Evolutionary conservation across 345 rosid species (phyloP).

Genomic region (Jatropha curcas): DNA sequence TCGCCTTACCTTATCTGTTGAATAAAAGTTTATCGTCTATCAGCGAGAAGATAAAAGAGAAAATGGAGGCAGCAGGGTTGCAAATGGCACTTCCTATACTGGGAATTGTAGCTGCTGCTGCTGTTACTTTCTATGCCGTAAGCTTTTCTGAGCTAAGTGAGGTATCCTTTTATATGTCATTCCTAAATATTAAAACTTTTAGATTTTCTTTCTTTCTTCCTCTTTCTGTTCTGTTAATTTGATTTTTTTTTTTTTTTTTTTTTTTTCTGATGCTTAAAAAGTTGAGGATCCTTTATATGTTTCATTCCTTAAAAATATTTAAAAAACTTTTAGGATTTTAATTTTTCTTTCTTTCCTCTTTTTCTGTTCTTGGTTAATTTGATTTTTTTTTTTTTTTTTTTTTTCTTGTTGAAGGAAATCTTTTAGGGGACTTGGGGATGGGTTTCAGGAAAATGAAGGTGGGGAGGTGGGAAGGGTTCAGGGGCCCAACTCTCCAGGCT

Average conservation of each 20-base stretch:
- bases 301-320: no score
- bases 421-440: slow-evolving; percentile 52
- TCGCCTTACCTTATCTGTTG: no score
- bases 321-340: no score
- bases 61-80: slow-evolving; percentile 59
- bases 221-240: no score
- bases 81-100: slow-evolving; percentile 63
- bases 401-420: slow-evolving; percentile 43
- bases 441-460: slow-evolving; percentile 36
- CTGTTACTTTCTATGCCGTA: slow-evolving; percentile 62
- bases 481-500: slow-evolving; percentile 38
- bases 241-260: no score
- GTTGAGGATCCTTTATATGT: no score
- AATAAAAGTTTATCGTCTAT: no score
- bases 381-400: not conserved
- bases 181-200: no score
- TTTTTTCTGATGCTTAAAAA: no score
- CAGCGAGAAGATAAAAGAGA: not conserved
- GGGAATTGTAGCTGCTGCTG: slow-evolving; percentile 65
- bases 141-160: slow-evolving; percentile 69
- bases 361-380: no score
- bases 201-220: no score
- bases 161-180: slow-evolving; percentile 29
- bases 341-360: no score
- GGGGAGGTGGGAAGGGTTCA: slow-evolving; percentile 48